Percentiles rank a stretch among this genome's conserved stretches.
phyloP scores from a whole-genome alignment of 2,329 filamentous ascomycete genomes.

The Penicillium sp. region DNA sequence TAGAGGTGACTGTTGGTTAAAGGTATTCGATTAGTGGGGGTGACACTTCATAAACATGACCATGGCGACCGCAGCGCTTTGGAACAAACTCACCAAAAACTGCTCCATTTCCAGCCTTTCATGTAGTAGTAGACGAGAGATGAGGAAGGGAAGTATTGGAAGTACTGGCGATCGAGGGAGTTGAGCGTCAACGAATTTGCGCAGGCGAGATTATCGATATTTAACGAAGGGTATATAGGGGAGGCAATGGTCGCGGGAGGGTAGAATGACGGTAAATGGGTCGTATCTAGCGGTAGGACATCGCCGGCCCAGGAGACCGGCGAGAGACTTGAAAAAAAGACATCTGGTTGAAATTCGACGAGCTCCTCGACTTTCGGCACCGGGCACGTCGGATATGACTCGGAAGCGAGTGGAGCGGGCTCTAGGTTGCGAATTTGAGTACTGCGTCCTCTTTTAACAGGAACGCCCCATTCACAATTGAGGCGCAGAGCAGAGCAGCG shows the following conservation, averaged over 20 bases:
- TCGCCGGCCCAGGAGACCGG: slow-evolving; percentile 22
- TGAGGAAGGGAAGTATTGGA: slow-evolving; percentile 38
- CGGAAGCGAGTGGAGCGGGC: slow-evolving; percentile 19
- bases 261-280: slow-evolving; percentile 16
- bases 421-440: slow-evolving; percentile 30
- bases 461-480: slow-evolving; percentile 38
- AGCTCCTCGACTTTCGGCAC: slow-evolving; percentile 7
- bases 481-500: slow-evolving; percentile 35
- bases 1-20: slow-evolving; percentile 28
- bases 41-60: not conserved
- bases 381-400: slow-evolving; percentile 8
- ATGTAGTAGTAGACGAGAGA: slow-evolving; percentile 39
- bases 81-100: slow-evolving; percentile 26
- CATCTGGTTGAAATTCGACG: slow-evolving; percentile 12
- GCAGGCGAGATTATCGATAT: slow-evolving; percentile 24
- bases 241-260: slow-evolving; percentile 19
- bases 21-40: not conserved
- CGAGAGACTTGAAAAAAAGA: slow-evolving; percentile 14
- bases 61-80: not conserved
- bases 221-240: slow-evolving; percentile 30
- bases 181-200: slow-evolving; percentile 38
- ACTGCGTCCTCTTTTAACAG: slow-evolving; percentile 30
- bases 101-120: slow-evolving; percentile 43
- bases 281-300: slow-evolving; percentile 9
- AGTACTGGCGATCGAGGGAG: slow-evolving; percentile 37